Percentiles rank a stretch among this genome's conserved stretches.
phyloP scores from a whole-genome alignment of 352 stramenopile species.

The Globisporangium spiculum region DNA sequence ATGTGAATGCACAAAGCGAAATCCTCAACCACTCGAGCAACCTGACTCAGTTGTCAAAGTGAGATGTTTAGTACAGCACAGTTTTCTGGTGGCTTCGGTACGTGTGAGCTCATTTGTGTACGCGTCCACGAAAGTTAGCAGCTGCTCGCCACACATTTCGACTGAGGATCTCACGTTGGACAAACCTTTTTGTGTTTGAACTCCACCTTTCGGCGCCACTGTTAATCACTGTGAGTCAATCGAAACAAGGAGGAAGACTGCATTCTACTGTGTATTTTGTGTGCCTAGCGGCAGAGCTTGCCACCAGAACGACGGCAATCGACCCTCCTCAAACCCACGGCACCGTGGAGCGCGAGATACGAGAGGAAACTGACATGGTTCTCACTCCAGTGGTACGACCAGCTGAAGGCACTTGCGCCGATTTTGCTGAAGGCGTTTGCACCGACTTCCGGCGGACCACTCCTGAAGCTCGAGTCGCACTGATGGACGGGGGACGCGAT shows the following conservation, averaged over 20 bases:
- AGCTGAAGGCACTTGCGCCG: background rate
- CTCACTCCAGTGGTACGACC: background rate
- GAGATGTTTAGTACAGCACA: too few relatives aligned
- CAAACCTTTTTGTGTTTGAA: slow-evolving; percentile 37
- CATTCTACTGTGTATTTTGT: background rate
- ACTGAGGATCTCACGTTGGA: slow-evolving; percentile 53
- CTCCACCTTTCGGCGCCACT: slow-evolving; percentile 25
- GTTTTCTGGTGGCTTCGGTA: slow-evolving; percentile 40
- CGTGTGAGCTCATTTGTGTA: slow-evolving; percentile 25
- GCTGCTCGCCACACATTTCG: slow-evolving; percentile 52
- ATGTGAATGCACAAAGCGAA: too few relatives aligned
- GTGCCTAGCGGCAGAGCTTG: background rate
- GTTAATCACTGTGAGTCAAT: background rate
- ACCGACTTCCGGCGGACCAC: slow-evolving; percentile 1
- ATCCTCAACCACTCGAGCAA: too few relatives aligned
- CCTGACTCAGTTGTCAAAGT: too few relatives aligned
- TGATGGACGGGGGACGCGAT: slow-evolving; percentile 7
- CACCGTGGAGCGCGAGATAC: slow-evolving; percentile 11
- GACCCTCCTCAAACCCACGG: slow-evolving; percentile 13
- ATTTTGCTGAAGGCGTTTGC: background rate
- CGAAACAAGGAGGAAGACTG: background rate
- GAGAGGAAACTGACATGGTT: slow-evolving; percentile 7
- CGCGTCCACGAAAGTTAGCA: slow-evolving; percentile 24
- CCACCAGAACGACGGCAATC: background rate
- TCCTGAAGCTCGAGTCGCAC: slow-evolving; percentile 1